phyloP scores from a whole-genome alignment of 202 grass and related monocot genomes.

The Musa balbisiana region DNA sequence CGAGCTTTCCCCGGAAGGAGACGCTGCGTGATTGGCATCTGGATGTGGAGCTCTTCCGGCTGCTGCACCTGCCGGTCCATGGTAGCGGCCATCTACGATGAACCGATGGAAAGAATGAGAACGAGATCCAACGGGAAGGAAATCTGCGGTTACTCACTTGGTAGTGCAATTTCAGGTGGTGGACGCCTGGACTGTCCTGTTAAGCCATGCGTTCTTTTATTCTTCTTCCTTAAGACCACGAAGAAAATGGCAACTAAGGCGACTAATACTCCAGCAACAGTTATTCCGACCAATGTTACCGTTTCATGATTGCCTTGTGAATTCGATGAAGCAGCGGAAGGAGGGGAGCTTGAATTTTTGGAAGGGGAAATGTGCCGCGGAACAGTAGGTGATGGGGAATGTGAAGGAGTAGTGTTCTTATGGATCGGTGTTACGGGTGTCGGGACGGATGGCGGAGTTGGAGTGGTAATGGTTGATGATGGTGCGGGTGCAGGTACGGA shows the following conservation, averaged over 20 bases:
- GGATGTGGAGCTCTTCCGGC: background rate
- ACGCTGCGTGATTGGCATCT: conserved; percentile 19
- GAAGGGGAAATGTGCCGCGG: background rate
- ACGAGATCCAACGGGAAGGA: background rate
- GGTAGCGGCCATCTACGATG: too few species aligned
- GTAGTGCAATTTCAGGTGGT: conserved; percentile 13
- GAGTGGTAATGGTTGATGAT: background rate
- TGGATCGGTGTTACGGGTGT: background rate
- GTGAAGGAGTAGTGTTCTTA: background rate
- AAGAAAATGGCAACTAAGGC: conserved; percentile 28
- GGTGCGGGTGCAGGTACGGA: background rate
- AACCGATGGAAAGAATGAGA: background rate
- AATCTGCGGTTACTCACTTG: conserved; percentile 4
- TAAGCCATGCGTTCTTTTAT: background rate
- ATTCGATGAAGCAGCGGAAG: background rate
- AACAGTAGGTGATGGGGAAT: background rate
- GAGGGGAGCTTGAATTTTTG: background rate
- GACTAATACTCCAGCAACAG: conserved; percentile 33
- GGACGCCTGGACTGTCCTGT: background rate
- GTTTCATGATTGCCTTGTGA: background rate
- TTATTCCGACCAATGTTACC: conserved; percentile 30
- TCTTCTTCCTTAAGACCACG: conserved; percentile 6
- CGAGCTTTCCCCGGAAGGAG: conserved; percentile 25
- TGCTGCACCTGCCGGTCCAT: background rate
- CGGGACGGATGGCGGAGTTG: background rate